These are phyloP conservation scores for Gracilaria gracilis DNA, from an alignment of 23 red algal genomes.

Conservation along the genomic window DNA sequence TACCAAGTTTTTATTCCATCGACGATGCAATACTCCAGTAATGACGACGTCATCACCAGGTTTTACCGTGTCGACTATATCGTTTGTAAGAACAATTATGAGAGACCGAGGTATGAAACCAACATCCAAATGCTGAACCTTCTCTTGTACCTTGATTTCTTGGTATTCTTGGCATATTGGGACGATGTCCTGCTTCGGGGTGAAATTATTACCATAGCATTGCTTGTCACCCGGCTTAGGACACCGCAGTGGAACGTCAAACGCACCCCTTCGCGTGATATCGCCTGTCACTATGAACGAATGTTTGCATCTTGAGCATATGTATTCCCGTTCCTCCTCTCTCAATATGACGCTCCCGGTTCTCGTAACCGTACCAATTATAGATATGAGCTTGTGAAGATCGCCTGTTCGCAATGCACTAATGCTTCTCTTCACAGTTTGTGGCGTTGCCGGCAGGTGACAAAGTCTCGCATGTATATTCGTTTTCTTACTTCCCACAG, in stretches of 20 bases:
- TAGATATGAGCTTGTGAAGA: conserved; percentile 76
- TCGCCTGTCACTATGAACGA: conserved; percentile 71
- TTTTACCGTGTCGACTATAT: conserved; percentile 91
- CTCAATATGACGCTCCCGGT: conserved; percentile 86
- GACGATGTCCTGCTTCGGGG: conserved; percentile 29
- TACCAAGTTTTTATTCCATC: conserved; percentile 74
- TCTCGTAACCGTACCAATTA: conserved; percentile 88
- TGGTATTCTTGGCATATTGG: conserved; percentile 86
- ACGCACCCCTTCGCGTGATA: conserved; percentile 66
- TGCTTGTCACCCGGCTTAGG: conserved; percentile 65
- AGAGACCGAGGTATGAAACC: conserved; percentile 93
- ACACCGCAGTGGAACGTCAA: conserved; percentile 82
- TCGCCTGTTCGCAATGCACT: conserved; percentile 78
- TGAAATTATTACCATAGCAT: conserved; percentile 59
- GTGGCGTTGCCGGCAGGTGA: conserved; percentile 72
- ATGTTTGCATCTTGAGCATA: conserved; percentile 85
- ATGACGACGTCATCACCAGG: conserved; percentile 96
- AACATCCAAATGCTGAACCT: conserved; percentile 85
- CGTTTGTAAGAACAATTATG: conserved; percentile 88
- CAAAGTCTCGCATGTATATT: conserved; percentile 77
- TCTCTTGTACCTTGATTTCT: conserved; percentile 94
- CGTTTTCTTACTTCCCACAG: conserved; percentile 69
- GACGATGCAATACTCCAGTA: conserved; percentile 71
- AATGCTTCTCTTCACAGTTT: conserved; percentile 63
- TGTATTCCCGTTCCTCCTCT: conserved; percentile 75